phyloP scores from a whole-genome alignment of 805 yeast species.

The Metschnikowia koreensis region DNA sequence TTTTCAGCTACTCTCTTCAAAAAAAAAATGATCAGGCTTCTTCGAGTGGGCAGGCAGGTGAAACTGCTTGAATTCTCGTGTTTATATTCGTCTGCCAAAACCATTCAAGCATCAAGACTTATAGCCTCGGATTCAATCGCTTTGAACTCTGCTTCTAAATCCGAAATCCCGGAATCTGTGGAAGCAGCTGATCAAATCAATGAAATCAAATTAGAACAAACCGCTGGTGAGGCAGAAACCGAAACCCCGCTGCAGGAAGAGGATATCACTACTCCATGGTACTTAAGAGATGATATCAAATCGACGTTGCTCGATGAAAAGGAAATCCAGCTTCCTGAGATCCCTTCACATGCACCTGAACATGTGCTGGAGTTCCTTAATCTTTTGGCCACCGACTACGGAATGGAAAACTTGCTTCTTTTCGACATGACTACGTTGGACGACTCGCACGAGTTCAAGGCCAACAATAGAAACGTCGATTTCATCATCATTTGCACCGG shows the following conservation, averaged over 20 bases:
- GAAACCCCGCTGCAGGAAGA: neutral
- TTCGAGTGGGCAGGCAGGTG: neutral
- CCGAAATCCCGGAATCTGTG: neutral
- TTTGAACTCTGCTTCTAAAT: neutral
- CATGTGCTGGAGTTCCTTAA: conserved; percentile 45
- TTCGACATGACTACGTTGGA: conserved; percentile 57
- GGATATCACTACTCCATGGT: conserved; percentile 52
- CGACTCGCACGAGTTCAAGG: conserved; percentile 29
- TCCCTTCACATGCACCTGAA: conserved; percentile 61
- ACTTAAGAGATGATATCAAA: conserved; percentile 46
- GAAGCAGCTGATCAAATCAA: neutral
- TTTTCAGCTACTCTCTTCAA: neutral
- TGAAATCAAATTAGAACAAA: neutral
- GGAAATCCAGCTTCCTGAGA: conserved; percentile 44
- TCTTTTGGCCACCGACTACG: conserved; percentile 57
- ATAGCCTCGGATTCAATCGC: neutral
- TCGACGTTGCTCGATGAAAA: conserved; percentile 27
- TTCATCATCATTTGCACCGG: conserved; percentile 67
- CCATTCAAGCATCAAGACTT: neutral
- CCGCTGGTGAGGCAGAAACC: neutral
- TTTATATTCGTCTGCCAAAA: neutral
- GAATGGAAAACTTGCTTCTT: conserved; percentile 58
- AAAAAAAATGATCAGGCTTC: neutral
- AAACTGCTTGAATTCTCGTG: neutral
- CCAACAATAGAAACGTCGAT: conserved; percentile 28